These are phyloP conservation scores for Aspergillus diversus DNA, from an alignment of 495 filamentous ascomycete species.

Conservation along the genomic window DNA sequence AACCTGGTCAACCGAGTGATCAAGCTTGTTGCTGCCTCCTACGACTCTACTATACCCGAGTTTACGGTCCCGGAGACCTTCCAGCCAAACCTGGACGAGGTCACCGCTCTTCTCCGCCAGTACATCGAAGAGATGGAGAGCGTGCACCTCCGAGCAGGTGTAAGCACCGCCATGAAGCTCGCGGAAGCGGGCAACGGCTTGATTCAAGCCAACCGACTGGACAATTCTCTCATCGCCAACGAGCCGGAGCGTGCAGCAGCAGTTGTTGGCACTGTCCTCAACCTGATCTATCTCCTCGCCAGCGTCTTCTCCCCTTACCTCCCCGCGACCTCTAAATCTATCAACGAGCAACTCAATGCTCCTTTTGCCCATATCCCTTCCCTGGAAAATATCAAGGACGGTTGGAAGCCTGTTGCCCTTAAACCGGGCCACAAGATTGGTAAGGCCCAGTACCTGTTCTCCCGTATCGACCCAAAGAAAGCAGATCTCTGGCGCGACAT, in stretches of 20 bases:
- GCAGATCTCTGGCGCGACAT: constrained; percentile 77
- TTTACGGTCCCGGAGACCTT: constrained; percentile 53
- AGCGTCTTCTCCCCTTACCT: constrained; percentile 81
- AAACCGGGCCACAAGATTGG: constrained; percentile 79
- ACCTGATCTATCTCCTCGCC: constrained; percentile 80
- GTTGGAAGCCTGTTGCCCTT: constrained; percentile 64
- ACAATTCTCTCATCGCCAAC: constrained; percentile 75
- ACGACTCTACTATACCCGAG: constrained; percentile 71
- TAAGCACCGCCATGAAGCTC: constrained; percentile 71
- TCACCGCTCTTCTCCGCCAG: constrained; percentile 63
- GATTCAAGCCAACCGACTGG: constrained; percentile 78
- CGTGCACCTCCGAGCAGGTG: constrained; percentile 74
- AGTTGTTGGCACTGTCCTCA: constrained; percentile 80
- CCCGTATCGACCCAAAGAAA: constrained; percentile 80
- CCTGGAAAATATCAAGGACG: constrained; percentile 44
- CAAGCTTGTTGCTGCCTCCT: constrained; percentile 83
- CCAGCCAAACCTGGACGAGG: constrained; percentile 52
- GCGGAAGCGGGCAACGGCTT: constrained; percentile 77
- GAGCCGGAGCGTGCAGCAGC: constrained; percentile 73
- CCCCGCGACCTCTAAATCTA: constrained; percentile 75
- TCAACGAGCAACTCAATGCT: constrained; percentile 72
- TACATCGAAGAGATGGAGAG: constrained; percentile 75
- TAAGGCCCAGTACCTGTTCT: constrained; percentile 81
- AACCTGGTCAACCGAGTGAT: constrained; percentile 94
- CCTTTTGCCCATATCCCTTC: constrained; percentile 67